Conservation (phyloP, 1,139 yeast genomes). For the Suhomyces yuchorum region DNA sequence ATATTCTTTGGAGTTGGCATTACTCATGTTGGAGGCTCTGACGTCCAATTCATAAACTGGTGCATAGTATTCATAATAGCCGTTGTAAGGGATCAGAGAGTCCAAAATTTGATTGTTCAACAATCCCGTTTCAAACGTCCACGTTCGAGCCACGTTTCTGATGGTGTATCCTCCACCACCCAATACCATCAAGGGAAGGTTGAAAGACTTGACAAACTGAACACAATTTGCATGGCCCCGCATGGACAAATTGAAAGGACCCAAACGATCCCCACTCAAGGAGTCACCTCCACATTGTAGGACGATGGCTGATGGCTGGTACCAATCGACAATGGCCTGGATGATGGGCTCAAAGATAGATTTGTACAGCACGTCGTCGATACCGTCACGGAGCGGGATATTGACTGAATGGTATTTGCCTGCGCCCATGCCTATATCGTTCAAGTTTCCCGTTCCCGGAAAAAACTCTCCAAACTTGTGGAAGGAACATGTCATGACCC, state of each 20-base stretch:
- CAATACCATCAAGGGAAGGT: slow-evolving; percentile 83
- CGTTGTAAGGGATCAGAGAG: slow-evolving; percentile 88
- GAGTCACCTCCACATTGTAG: slow-evolving; percentile 95
- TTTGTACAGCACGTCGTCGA: slow-evolving; percentile 85
- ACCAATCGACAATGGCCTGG: slow-evolving; percentile 83
- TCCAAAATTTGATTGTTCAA: slow-evolving; percentile 78
- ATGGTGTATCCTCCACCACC: slow-evolving; percentile 99
- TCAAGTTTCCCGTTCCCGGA: slow-evolving; percentile 93
- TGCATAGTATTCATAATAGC: slow-evolving; percentile 94
- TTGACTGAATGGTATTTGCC: slow-evolving; percentile 87
- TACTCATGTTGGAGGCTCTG: slow-evolving; percentile 93
- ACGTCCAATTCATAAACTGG: slow-evolving; percentile 94
- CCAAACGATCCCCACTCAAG: slow-evolving; percentile 84
- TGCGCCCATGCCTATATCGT: slow-evolving; percentile 86
- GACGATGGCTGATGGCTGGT: slow-evolving; percentile 92
- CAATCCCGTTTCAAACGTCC: slow-evolving; percentile 94
- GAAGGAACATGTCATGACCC: slow-evolving; percentile 97
- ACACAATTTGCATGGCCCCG: slow-evolving; percentile 96
- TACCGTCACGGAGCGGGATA: slow-evolving; percentile 89
- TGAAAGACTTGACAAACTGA: slow-evolving; percentile 81
- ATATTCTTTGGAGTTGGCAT: slow-evolving; percentile 92
- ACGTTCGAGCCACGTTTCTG: slow-evolving; percentile 92
- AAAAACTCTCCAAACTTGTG: slow-evolving; percentile 96
- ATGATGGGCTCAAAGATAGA: slow-evolving; percentile 87
- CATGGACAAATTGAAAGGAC: slow-evolving; percentile 90